Base-by-base conservation (phyloP, 768 basidiomycete species). In the Suillus hirtellus region DNA sequence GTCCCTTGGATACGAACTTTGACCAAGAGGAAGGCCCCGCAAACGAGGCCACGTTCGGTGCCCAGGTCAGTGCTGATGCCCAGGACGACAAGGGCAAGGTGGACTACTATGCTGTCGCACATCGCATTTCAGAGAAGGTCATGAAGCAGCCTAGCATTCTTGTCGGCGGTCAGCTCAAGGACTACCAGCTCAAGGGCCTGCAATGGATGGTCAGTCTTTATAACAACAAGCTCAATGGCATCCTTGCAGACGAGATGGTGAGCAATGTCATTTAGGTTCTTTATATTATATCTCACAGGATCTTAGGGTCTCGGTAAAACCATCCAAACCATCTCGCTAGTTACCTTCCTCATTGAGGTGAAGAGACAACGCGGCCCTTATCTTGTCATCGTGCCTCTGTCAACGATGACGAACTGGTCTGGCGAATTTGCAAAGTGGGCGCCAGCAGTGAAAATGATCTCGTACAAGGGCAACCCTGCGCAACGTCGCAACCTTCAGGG, bases 181-280 rank as follows among this genome's bases (percentile, higher is more conserved):
- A 96, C 54, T 96, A 97, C 73, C 95, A 97, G 76, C 63, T 97
- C 69, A 95, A 96, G 79, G 95, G 95, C 63, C 76, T 98, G 70
- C 95, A 96, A 76, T 98, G 95, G 95, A 96, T 97, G 95, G 95
- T 98, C 70, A 93, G 91, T 76, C 81, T 97, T 78, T 97, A 95
- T 76, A 97, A 98, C 76, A 98, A 97, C 81, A 87, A 89, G 71
- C 83, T 97, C 64, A 96, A 97, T 69, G 95, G 95, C 64, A 97
- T 98, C 67, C 77, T 97, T 50, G 95, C 95, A 64, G 95, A 98
- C 70, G 92, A 95, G 78, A 96, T 96, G 95, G 90, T 88, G 61
- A 61, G 80, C 72, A 49, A 37, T 63, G 37, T 4, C 37, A 53
- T 58, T 46, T 24, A n/a, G 56, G 35, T 53, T 56, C 31, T 56